phyloP scores from a whole-genome alignment of 202 grass and related monocot species.

The Zizania palustris region DNA sequence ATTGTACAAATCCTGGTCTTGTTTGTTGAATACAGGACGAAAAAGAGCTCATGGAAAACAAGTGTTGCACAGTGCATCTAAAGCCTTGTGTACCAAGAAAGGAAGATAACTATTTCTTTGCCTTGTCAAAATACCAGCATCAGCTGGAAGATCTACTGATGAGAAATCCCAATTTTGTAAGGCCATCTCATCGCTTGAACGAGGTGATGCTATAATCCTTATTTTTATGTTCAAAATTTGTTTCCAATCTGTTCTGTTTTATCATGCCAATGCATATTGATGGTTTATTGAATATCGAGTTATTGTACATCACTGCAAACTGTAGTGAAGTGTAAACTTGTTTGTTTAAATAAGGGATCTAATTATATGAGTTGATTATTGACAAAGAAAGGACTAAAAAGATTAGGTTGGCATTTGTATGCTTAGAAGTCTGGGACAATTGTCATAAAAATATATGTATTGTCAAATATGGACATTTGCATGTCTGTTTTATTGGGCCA shows the following conservation, averaged over 20 bases:
- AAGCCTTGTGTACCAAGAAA: slow-evolving; percentile 87
- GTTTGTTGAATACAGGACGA: slow-evolving; percentile 69
- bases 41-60: slow-evolving; percentile 86
- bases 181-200: slow-evolving; percentile 83
- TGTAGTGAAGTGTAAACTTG: slow-evolving; percentile 11
- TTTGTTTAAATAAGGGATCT: slow-evolving; percentile 8
- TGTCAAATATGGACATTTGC: slow-evolving; percentile 2
- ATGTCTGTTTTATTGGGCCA: not conserved
- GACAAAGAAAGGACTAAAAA: not conserved
- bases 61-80: slow-evolving; percentile 76
- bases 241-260: slow-evolving; percentile 28
- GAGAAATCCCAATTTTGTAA: slow-evolving; percentile 93
- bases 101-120: slow-evolving; percentile 99
- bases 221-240: slow-evolving; percentile 27
- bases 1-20: slow-evolving; percentile 29
- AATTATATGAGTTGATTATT: slow-evolving; percentile 2
- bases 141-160: slow-evolving; percentile 79
- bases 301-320: slow-evolving; percentile 32
- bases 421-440: slow-evolving; percentile 26
- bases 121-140: slow-evolving; percentile 92
- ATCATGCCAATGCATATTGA: slow-evolving; percentile 24
- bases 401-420: not conserved
- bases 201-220: slow-evolving; percentile 65
- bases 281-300: slow-evolving; percentile 32
- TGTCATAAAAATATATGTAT: slow-evolving; percentile 25